Percentiles rank a stretch among this genome's conserved stretches.
Conservation (phyloP, 768 basidiomycete genomes). For the Psilocybe subaeruginosa region DNA sequence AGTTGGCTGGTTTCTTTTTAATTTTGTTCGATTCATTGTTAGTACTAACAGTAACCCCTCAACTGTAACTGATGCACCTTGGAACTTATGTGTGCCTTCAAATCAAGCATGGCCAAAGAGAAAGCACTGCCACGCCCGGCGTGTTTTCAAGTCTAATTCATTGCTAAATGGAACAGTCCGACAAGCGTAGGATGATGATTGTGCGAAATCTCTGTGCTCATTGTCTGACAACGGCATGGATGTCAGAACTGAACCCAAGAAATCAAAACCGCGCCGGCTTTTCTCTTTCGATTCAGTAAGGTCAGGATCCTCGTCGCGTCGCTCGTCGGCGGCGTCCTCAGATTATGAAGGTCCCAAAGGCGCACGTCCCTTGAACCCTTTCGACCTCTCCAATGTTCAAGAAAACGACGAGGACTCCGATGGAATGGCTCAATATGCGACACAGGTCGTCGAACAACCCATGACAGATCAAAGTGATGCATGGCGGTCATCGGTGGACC, state of each 20-base stretch:
- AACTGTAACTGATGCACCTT: too few species aligned
- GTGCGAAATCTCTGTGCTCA: not conserved
- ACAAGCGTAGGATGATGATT: not conserved
- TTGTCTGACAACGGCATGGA: not conserved
- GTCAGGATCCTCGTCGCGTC: constrained; percentile 21
- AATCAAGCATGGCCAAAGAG: not conserved
- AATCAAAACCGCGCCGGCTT: constrained; percentile 22
- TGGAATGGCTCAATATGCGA: constrained; percentile 6
- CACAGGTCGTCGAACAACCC: not conserved
- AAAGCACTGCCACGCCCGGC: not conserved
- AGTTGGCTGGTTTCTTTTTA: not conserved
- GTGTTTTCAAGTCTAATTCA: not conserved
- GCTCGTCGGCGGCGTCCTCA: constrained; percentile 14
- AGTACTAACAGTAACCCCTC: too few species aligned
- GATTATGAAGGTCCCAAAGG: constrained; percentile 12
- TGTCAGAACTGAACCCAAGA: constrained; percentile 10
- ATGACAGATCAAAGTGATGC: not conserved
- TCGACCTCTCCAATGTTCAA: constrained; percentile 23
- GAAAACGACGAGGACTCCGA: constrained; percentile 17
- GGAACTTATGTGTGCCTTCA: not conserved
- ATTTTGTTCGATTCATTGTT: not conserved
- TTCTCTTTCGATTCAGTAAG: constrained; percentile 27
- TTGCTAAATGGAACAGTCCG: not conserved
- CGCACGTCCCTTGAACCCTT: constrained; percentile 18
- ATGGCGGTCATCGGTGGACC: not conserved